These are phyloP conservation scores for Hyphodiscus sp. DNA, from an alignment of 2,329 filamentous ascomycete genomes.

Conservation along the genomic window DNA sequence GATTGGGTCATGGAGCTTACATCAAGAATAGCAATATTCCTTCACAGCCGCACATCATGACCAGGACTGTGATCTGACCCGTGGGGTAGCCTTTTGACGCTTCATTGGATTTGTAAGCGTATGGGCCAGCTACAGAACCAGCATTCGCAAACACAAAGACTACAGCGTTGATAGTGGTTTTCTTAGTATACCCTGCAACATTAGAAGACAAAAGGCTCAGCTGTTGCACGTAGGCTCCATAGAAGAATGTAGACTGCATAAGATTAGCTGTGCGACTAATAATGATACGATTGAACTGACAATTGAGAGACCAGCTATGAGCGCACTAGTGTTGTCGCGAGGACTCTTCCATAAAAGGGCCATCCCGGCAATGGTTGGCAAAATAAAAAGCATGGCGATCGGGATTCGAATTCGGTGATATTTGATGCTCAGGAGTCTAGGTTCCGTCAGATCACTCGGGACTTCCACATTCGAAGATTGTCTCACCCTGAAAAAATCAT, in stretches of 20 bases:
- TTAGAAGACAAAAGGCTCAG: slow-evolving; percentile 2
- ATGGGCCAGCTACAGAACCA: background rate
- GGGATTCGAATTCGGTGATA: background rate
- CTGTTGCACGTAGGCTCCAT: slow-evolving; percentile 1
- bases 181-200: slow-evolving; percentile 5
- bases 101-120: slow-evolving; percentile 1
- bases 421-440: background rate
- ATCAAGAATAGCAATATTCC: background rate
- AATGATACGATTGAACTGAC: background rate
- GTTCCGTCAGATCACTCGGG: background rate
- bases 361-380: background rate
- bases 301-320: slow-evolving; percentile 5
- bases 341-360: background rate
- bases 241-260: background rate
- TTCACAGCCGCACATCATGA: background rate
- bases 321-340: slow-evolving; percentile 1
- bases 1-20: background rate
- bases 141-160: background rate
- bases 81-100: slow-evolving; percentile 23
- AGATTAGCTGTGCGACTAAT: no score
- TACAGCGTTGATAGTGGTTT: slow-evolving; percentile 1
- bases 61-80: slow-evolving; percentile 3
- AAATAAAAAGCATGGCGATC: background rate
- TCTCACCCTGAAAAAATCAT: background rate
- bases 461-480: background rate